Percentiles rank a stretch among this genome's conserved stretches.
phyloP scores from a whole-genome alignment of 2,329 filamentous ascomycete genomes.

The Phyllosticta citribraziliensis region DNA sequence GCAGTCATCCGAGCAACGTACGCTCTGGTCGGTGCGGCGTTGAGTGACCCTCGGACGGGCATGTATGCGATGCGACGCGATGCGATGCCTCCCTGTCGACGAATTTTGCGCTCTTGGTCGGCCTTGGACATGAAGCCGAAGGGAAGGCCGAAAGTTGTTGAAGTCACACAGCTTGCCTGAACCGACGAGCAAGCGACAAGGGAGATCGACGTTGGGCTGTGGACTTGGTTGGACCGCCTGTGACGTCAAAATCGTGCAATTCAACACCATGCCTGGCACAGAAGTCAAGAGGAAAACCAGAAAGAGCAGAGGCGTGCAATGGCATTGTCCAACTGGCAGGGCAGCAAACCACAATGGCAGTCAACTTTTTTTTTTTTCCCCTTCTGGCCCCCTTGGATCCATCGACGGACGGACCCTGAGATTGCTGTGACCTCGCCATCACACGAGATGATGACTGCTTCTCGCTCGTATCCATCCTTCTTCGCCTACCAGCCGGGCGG shows the following conservation, averaged over 20 bases:
- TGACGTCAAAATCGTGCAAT: background rate
- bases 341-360: background rate
- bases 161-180: background rate
- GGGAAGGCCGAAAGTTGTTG: background rate
- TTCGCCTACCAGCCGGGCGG: background rate
- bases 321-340: background rate
- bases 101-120: background rate
- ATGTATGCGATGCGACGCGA: background rate
- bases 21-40: background rate
- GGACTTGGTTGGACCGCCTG: background rate
- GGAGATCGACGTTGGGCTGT: background rate
- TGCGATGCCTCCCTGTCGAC: background rate
- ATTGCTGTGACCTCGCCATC: background rate
- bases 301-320: background rate
- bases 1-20: background rate
- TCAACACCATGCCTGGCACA: background rate
- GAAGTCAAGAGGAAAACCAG: background rate
- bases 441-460: background rate
- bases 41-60: background rate
- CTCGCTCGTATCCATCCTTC: background rate
- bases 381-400: background rate
- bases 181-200: background rate
- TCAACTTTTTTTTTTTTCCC: background rate
- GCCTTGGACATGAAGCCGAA: background rate
- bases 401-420: background rate